Evolutionary conservation across 352 stramenopile genomes (phyloP).

Genomic region (Halophytophthora batemanensis): DNA sequence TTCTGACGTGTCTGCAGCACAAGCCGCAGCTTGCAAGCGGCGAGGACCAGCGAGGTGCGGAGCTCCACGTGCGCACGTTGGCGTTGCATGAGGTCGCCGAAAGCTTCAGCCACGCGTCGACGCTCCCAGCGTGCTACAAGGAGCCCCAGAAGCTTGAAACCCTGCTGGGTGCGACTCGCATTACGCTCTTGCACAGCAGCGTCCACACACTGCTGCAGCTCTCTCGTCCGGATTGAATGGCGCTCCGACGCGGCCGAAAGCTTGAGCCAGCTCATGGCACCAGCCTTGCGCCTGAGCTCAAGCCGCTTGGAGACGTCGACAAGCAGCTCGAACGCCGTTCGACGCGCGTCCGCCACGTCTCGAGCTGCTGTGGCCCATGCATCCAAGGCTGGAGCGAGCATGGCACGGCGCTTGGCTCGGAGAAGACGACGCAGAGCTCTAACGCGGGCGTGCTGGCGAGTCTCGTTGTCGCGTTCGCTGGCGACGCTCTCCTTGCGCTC

Average conservation of each 20-base stretch:
- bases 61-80: constrained; percentile 6
- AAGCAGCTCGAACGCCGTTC: constrained; percentile 19
- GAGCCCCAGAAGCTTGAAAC: too few species aligned
- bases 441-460: constrained; percentile 22
- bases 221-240: constrained; percentile 3
- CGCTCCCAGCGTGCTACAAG: too few species aligned
- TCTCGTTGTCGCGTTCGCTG: constrained; percentile 25
- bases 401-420: constrained; percentile 27
- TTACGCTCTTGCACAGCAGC: constrained; percentile 6
- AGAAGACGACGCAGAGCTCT: constrained; percentile 30
- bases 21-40: constrained; percentile 25
- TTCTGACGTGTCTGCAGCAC: constrained; percentile 16
- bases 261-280: constrained; percentile 24
- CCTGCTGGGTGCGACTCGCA: too few species aligned
- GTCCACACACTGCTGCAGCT: constrained; percentile 15
- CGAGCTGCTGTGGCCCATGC: constrained; percentile 21
- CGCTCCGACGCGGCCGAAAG: constrained; percentile 1
- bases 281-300: constrained; percentile 19
- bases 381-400: constrained; percentile 23
- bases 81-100: constrained; percentile 13
- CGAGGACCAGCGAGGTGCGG: constrained; percentile 10
- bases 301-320: constrained; percentile 2
- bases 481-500: constrained; percentile 37
- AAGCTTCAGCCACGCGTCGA: constrained; percentile 21
- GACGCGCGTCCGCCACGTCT: constrained; percentile 9